Percentiles rank a stretch among this genome's conserved stretches.
Evolutionary conservation across 106 monocot genomes (phyloP).

Genomic region (Allium sativum): DNA sequence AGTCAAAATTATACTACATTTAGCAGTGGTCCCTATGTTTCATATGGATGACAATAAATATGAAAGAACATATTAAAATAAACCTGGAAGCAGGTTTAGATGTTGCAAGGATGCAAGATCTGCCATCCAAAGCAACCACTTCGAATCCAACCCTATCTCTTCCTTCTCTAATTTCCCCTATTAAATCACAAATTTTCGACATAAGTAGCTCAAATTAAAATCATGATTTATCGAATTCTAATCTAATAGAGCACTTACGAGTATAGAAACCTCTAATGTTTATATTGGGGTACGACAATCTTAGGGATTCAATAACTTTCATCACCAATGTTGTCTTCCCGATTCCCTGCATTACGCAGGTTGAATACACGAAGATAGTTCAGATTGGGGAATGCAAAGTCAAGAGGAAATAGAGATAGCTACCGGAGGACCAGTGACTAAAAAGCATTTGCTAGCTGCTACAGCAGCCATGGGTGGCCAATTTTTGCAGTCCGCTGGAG

Average conservation of each 20-base stretch:
- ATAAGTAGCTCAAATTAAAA: background rate
- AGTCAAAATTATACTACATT: too few species aligned
- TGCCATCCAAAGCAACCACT: slow-evolving; percentile 61
- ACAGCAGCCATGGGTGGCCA: slow-evolving; percentile 25
- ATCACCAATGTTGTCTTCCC: slow-evolving; percentile 94
- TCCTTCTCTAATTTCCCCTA: slow-evolving; percentile 74
- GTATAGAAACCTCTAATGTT: slow-evolving; percentile 79
- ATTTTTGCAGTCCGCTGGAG: too few species aligned
- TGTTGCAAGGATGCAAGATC: slow-evolving; percentile 53
- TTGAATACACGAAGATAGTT: background rate
- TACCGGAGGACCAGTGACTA: slow-evolving; percentile 87
- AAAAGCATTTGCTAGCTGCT: slow-evolving; percentile 48
- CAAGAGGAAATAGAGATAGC: background rate
- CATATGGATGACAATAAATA: background rate
- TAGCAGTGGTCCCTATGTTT: too few species aligned
- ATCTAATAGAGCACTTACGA: slow-evolving; percentile 10
- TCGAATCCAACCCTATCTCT: slow-evolving; percentile 70
- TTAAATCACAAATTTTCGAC: background rate
- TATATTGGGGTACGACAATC: slow-evolving; percentile 49
- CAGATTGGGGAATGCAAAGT: background rate
- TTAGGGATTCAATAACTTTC: slow-evolving; percentile 51
- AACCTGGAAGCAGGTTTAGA: slow-evolving; percentile 37
- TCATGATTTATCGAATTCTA: too few species aligned
- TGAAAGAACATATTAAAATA: background rate
- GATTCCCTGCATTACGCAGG: slow-evolving; percentile 37